Percentiles rank a stretch among this genome's conserved stretches.
phyloP scores from a whole-genome alignment of 2,329 filamentous ascomycete genomes.

The Cordyceps cicadae region DNA sequence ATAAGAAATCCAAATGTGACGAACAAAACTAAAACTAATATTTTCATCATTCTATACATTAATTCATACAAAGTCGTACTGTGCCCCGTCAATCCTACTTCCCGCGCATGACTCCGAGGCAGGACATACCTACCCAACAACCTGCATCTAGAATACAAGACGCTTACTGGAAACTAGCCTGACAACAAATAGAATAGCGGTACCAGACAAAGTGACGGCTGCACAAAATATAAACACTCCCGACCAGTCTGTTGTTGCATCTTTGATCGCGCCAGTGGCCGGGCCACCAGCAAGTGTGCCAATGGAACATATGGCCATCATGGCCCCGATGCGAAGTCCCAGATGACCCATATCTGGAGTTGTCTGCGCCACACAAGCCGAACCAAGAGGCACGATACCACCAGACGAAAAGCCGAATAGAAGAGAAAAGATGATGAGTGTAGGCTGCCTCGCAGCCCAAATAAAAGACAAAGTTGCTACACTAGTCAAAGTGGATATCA shows the following conservation, averaged over 20 bases:
- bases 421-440: slow-evolving; percentile 19
- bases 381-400: slow-evolving; percentile 26
- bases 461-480: slow-evolving; percentile 25
- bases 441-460: slow-evolving; percentile 15
- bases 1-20: not conserved
- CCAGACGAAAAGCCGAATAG: slow-evolving; percentile 24
- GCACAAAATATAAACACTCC: slow-evolving; percentile 4
- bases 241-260: not conserved
- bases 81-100: not conserved
- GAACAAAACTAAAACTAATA: not conserved
- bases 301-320: slow-evolving; percentile 24
- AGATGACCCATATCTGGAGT: slow-evolving; percentile 21
- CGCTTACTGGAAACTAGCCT: not conserved
- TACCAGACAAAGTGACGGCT: not conserved
- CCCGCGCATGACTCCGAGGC: not conserved
- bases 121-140: not conserved
- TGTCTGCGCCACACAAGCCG: slow-evolving; percentile 25
- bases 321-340: slow-evolving; percentile 24
- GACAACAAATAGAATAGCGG: not conserved
- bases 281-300: slow-evolving; percentile 20
- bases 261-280: slow-evolving; percentile 16
- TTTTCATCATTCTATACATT: not conserved
- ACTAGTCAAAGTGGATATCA: slow-evolving; percentile 17
- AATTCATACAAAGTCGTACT: not conserved
- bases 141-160: not conserved